Evolutionary conservation across 805 yeast genomes (phyloP), one percentile per base, ranked within the genome.

Genomic region (Saturnispora kantuleensis): DNA sequence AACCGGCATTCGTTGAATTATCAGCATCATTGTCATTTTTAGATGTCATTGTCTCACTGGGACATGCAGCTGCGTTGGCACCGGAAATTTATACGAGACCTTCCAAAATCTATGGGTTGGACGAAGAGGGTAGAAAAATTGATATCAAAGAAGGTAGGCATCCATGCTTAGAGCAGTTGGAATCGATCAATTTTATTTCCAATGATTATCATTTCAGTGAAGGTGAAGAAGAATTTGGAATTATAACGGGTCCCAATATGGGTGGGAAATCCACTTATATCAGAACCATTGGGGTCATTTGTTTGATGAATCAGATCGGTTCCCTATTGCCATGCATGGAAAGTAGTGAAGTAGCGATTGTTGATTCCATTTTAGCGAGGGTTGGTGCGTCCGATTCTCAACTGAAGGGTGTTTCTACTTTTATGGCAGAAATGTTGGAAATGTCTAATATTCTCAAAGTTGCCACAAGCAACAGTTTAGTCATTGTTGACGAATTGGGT

Each of bases 301-400:
- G 93, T 2, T 65, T 89, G 39, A 73, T 89, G 84, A 84, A 86
- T 26, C 97, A 89, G 60, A 76, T 87, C 16, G 97, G 97, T 1
- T 82, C 93, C 47, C 89, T 82, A 57, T 78, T 89, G 21, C 98
- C 98, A 2, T 81, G 83, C 49, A 66, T 67, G 10, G 70, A 68
- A 34, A 79, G 71, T 31, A 89, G 96, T 0, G 89, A 86, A 55
- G 60, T 93, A 21, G 79, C 87, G 10, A 69, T 93, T 2, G 87
- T 90, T 50, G 98, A 93, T 64, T 87, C 96, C 2, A 82, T 93
- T 5, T 71, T 93, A 48, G 94, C 97, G 11, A 78, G 98, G 58
- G 96, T 93, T n/a, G 98, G 98, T 10, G 97, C 98, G 2, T 95
- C 97, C 10, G 98, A 93, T 61, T 90, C 97, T 0, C 98, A 93